phyloP scores from a whole-genome alignment of 2,329 filamentous ascomycete genomes.

The Pseudogymnoascus sp. region DNA sequence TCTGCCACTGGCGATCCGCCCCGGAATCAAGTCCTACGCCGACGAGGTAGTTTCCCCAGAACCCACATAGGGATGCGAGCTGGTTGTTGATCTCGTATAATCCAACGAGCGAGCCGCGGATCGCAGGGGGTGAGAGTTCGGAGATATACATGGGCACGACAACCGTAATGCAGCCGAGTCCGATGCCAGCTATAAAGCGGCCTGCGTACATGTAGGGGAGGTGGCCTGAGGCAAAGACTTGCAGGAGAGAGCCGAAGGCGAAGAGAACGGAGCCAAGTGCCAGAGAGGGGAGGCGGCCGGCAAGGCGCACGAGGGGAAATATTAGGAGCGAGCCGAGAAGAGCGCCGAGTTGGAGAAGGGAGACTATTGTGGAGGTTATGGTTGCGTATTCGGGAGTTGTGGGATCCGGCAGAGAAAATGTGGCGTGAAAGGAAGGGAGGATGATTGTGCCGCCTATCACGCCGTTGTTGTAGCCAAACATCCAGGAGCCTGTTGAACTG shows the following conservation, averaged over 20 bases:
- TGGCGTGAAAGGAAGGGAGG: constrained; percentile 10
- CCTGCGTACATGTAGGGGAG: constrained; percentile 23
- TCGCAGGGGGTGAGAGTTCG: constrained; percentile 22
- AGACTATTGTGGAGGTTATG: constrained; percentile 23
- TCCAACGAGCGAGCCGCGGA: constrained; percentile 22
- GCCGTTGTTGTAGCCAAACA: constrained; percentile 12
- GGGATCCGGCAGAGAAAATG: constrained; percentile 20
- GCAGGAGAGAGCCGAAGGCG: background rate
- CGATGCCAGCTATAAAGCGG: constrained; percentile 21
- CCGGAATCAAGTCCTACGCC: constrained; percentile 16
- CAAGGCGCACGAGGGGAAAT: constrained; percentile 18
- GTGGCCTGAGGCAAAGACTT: constrained; percentile 9
- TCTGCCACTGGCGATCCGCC: constrained; percentile 26
- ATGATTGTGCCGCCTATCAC: constrained; percentile 10
- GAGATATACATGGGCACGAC: constrained; percentile 25
- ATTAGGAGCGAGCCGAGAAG: constrained; percentile 20
- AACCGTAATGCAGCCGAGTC: constrained; percentile 21
- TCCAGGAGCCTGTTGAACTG: background rate
- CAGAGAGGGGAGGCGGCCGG: constrained; percentile 9
- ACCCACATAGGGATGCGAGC: constrained; percentile 19
- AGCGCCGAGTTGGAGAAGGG: constrained; percentile 23
- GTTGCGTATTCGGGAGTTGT: constrained; percentile 19
- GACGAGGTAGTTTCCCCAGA: constrained; percentile 23
- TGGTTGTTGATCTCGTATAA: constrained; percentile 26
- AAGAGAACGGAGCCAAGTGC: background rate